These are phyloP conservation scores for Cladorrhinum sp. DNA, from an alignment of 2,329 filamentous ascomycete genomes.

Conservation along the genomic window DNA sequence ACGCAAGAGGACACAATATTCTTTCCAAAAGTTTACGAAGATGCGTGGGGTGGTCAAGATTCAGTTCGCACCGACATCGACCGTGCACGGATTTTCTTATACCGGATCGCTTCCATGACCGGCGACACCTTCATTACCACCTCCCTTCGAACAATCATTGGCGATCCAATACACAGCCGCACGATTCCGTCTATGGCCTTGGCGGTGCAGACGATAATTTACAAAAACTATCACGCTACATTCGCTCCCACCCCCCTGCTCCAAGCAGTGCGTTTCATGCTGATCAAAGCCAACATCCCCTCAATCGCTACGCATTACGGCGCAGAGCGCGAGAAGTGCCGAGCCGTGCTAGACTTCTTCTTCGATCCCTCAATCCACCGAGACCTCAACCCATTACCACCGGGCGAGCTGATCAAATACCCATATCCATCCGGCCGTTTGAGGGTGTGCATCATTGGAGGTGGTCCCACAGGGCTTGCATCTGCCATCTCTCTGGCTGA, in stretches of 20 bases:
- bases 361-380: conserved; percentile 35
- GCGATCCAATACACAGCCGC: conserved; percentile 24
- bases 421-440: conserved; percentile 31
- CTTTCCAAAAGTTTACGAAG: conserved; percentile 34
- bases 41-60: conserved; percentile 31
- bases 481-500: conserved; percentile 36
- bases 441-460: conserved; percentile 34
- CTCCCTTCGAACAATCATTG: conserved; percentile 31
- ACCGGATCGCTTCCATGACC: conserved; percentile 31
- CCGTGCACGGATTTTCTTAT: conserved; percentile 32
- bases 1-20: conserved; percentile 26
- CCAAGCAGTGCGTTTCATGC: conserved; percentile 35
- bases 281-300: conserved; percentile 31
- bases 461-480: conserved; percentile 34
- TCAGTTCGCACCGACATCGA: conserved; percentile 29
- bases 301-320: conserved; percentile 18
- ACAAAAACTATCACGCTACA: conserved; percentile 30
- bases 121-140: conserved; percentile 25
- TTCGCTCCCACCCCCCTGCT: conserved; percentile 33
- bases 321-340: conserved; percentile 24
- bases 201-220: conserved; percentile 30
- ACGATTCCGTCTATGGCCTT: conserved; percentile 30
- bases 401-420: conserved; percentile 27
- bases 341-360: conserved; percentile 35
- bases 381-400: conserved; percentile 26